These are phyloP conservation scores for Pyronema domesticum DNA, from an alignment of 495 filamentous ascomycete species.

Conservation along the genomic window DNA sequence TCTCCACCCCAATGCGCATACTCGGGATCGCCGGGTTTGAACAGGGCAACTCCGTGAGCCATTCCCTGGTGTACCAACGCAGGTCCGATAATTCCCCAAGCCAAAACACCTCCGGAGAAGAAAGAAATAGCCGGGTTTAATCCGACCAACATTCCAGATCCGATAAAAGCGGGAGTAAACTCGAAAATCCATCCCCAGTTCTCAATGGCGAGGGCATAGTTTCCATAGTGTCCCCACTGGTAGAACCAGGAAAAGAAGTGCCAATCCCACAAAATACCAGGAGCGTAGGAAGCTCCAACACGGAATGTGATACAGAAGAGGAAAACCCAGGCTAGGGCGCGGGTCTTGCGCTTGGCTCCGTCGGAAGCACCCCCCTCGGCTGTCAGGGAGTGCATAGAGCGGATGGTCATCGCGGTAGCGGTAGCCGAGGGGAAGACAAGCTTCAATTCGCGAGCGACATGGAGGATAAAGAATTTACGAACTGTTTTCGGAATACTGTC, in stretches of 20 bases:
- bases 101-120: constrained; percentile 39
- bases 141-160: constrained; percentile 46
- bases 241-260: constrained; percentile 47
- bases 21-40: constrained; percentile 29
- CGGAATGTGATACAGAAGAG: constrained; percentile 33
- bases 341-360: constrained; percentile 43
- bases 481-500: constrained; percentile 19
- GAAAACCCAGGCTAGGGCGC: constrained; percentile 38
- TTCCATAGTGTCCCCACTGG: constrained; percentile 37
- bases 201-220: constrained; percentile 39
- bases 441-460: constrained; percentile 42
- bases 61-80: constrained; percentile 39
- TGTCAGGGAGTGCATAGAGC: constrained; percentile 42
- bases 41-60: constrained; percentile 27
- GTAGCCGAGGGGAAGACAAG: constrained; percentile 48
- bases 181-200: constrained; percentile 51
- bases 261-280: constrained; percentile 51
- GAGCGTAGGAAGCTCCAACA: constrained; percentile 41
- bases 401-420: constrained; percentile 46
- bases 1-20: constrained; percentile 28
- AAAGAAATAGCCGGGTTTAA: constrained; percentile 47
- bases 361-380: constrained; percentile 24
- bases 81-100: constrained; percentile 50
- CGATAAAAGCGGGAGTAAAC: constrained; percentile 50
- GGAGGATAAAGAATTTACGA: constrained; percentile 51